Evolutionary conservation across 2,329 filamentous ascomycete species (phyloP), one percentile per base, ranked within the genome.

Genomic region (Epichloe brachyelytri): DNA sequence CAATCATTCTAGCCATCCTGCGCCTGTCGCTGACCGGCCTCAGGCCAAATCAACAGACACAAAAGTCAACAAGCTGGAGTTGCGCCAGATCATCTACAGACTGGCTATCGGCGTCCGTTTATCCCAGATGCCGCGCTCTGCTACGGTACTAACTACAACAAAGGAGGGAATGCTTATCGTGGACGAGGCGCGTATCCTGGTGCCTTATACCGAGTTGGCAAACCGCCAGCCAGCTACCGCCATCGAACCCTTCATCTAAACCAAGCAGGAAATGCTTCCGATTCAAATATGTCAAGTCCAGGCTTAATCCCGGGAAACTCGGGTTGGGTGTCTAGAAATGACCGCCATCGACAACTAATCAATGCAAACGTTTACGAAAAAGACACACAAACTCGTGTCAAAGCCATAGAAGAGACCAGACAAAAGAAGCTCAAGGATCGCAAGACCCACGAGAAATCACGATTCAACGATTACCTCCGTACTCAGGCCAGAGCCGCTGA

Each of bases 261-360:
- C 56, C 55, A 60, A 22, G 54, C 61, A 15, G 60, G 61, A 40
- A 61, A 65, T 8, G 51, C 66, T 10, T 63, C 66, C 8, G 66
- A 68, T 26, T 62, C 70, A 3, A 67, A 70, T 34, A 61, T 68
- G 3, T 65, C 67, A 2, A 66, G 62, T 17, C 55, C 57, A 22
- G 59, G 59, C 22, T 66, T 79, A 17, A 55, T 58, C 6, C 41
- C 51, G 38, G 50, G 59, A 55, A 30, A 58, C 56, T 8, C 53
- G 62, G 34, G 61, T 3, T 91, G 85, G 80, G 78, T 93, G 41
- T 78, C 82, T 5, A 86, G 83, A 63, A 83, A 75, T 47, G 86
- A 86, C 63, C 83, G 85, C 47, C 86, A 90, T 62, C 78, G 86
- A 62, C 87, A 94, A 65, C 71, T 94, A 40, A 93, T 94, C 67